These are phyloP conservation scores for Chalara sp. DNA, from an alignment of 2,329 filamentous ascomycete species.

Conservation along the genomic window DNA sequence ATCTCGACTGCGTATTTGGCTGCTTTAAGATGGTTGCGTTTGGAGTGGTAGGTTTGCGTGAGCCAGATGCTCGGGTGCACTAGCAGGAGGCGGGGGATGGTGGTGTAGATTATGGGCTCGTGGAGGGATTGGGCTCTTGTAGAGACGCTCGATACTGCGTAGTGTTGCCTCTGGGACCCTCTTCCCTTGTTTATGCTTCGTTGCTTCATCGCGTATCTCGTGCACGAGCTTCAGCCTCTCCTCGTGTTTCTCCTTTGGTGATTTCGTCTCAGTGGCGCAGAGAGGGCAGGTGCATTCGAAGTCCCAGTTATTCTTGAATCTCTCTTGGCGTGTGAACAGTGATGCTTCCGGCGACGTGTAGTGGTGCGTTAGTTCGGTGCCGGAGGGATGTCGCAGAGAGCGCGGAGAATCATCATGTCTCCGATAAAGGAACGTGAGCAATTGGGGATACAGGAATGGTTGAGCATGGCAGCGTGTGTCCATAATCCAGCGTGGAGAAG, in stretches of 20 bases:
- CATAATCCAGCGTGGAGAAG: constrained; percentile 10
- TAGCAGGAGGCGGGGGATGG: constrained; percentile 7
- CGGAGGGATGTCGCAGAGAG: constrained; percentile 4
- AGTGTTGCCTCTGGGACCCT: background rate
- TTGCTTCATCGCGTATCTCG: too few relatives aligned
- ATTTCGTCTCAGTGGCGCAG: constrained; percentile 6
- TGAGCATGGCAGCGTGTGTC: constrained; percentile 9
- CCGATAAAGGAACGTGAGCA: constrained; percentile 11
- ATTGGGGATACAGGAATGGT: constrained; percentile 14
- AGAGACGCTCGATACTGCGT: constrained; percentile 7
- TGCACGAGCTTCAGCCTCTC: constrained; percentile 4
- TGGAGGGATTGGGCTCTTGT: constrained; percentile 8
- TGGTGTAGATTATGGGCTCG: constrained; percentile 6
- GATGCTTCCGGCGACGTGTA: constrained; percentile 9
- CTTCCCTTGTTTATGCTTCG: too few relatives aligned
- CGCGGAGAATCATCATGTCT: constrained; percentile 13
- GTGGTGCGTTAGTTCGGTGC: constrained; percentile 12
- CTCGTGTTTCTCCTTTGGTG: constrained; percentile 2
- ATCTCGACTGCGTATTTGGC: constrained; percentile 8
- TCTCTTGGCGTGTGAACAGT: constrained; percentile 1
- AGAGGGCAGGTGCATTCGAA: constrained; percentile 11
- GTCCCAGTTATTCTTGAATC: constrained; percentile 6
- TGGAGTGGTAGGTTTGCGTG: constrained; percentile 5
- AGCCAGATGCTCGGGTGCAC: constrained; percentile 13
- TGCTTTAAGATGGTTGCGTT: constrained; percentile 4